Percentiles rank a stretch among this genome's conserved stretches.
Conservation (phyloP, 2,329 filamentous ascomycete genomes). For the Diaporthe vexans region DNA sequence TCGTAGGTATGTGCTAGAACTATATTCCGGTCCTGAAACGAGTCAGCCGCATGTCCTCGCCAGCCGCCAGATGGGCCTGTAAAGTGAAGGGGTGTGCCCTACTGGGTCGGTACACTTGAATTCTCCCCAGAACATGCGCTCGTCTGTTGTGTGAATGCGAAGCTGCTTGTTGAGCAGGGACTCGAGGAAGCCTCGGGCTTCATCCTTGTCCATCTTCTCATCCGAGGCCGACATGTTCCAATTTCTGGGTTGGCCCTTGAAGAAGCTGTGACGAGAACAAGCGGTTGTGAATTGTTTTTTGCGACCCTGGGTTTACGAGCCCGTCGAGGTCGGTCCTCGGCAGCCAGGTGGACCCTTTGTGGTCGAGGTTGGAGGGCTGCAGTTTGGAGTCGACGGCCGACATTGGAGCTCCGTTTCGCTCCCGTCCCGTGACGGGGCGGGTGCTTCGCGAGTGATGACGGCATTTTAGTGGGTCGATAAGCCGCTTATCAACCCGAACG, state of each 20-base stretch:
- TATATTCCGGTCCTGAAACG: slow-evolving; percentile 82
- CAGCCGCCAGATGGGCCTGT: neutral
- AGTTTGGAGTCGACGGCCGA: neutral
- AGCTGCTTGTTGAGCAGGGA: slow-evolving; percentile 84
- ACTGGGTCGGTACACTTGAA: slow-evolving; percentile 97
- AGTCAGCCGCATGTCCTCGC: neutral
- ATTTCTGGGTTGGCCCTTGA: neutral
- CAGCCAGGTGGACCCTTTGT: slow-evolving; percentile 34
- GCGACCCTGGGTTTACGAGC: slow-evolving; percentile 15
- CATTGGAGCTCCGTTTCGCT: slow-evolving; percentile 9
- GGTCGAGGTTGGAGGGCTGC: neutral
- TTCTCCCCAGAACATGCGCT: slow-evolving; percentile 87
- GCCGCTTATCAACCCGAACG: slow-evolving; percentile 22
- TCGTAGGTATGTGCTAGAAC: slow-evolving; percentile 90
- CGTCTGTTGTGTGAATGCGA: slow-evolving; percentile 84
- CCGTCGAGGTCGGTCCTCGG: slow-evolving; percentile 25
- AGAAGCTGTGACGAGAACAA: neutral
- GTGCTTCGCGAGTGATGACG: slow-evolving; percentile 40
- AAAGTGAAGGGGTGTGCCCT: slow-evolving; percentile 50
- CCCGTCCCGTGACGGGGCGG: slow-evolving; percentile 42
- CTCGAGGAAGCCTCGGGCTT: slow-evolving; percentile 69
- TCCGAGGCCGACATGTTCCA: slow-evolving; percentile 14
- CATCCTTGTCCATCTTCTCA: slow-evolving; percentile 62
- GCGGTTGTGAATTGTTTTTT: neutral
- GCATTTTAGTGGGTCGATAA: slow-evolving; percentile 34